Conservation (phyloP, 2,329 filamentous ascomycete species). For the Aureobasidium sp. region DNA sequence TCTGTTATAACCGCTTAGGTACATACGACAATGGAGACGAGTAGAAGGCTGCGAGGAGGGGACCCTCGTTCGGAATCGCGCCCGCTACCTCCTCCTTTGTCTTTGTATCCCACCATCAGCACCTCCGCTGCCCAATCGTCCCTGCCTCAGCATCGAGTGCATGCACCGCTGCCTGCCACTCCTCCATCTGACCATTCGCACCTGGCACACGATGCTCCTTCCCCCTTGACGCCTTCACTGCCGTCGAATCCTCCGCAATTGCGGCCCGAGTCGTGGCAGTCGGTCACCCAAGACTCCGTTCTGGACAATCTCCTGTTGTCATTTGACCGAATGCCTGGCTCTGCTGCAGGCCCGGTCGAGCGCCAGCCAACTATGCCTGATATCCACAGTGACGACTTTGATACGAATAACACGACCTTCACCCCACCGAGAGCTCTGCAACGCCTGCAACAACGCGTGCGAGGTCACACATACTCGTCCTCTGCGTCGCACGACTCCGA, state of each 20-base stretch:
- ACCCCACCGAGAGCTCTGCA: slow-evolving; percentile 26
- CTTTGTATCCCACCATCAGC: neutral
- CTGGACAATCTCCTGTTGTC: slow-evolving; percentile 94
- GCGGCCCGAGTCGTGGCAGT: slow-evolving; percentile 53
- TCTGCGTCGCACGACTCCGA: slow-evolving; percentile 53
- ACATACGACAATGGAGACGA: neutral
- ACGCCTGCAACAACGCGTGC: slow-evolving; percentile 35
- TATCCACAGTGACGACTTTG: slow-evolving; percentile 27
- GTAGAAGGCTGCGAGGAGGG: neutral
- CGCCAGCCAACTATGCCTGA: slow-evolving; percentile 23
- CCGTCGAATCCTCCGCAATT: neutral
- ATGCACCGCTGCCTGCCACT: neutral
- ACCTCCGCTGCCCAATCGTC: neutral
- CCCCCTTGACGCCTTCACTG: neutral
- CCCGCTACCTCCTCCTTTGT: neutral
- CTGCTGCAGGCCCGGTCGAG: slow-evolving; percentile 11
- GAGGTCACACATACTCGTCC: slow-evolving; percentile 54
- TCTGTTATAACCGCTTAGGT: neutral
- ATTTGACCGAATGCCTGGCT: slow-evolving; percentile 68
- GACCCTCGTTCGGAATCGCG: neutral
- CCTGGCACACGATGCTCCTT: neutral
- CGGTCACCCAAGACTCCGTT: slow-evolving; percentile 78
- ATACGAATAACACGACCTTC: slow-evolving; percentile 17
- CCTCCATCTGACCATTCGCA: neutral
- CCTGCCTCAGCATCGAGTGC: neutral